A percentile compares a stretch with the other conserved stretches of the same genome.
These are phyloP conservation scores for Ogataea degrootiae DNA, from an alignment of 805 yeast species.

Conservation along the genomic window DNA sequence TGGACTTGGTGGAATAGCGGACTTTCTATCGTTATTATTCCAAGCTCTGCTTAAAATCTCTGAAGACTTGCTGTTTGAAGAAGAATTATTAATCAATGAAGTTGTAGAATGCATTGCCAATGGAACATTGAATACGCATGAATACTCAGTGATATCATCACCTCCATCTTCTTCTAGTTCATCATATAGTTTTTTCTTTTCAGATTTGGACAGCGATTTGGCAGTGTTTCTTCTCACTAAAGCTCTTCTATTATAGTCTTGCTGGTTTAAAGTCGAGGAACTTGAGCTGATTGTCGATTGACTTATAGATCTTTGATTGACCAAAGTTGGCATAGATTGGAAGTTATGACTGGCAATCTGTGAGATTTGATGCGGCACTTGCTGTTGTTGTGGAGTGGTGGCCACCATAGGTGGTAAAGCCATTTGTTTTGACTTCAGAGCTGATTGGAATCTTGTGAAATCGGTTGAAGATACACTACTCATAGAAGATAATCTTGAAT, in stretches of 20 bases:
- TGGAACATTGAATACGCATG: constrained; percentile 50
- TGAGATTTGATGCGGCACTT: not conserved
- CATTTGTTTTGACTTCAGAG: constrained; percentile 1
- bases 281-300: constrained; percentile 6
- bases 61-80: constrained; percentile 10
- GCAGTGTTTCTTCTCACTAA: constrained; percentile 5
- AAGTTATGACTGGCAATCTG: constrained; percentile 5
- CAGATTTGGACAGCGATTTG: constrained; percentile 19
- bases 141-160: constrained; percentile 35
- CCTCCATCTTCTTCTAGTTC: constrained; percentile 31
- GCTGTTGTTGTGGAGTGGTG: not conserved
- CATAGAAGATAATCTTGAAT: constrained; percentile 22
- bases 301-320: constrained; percentile 6
- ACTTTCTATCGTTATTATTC: constrained; percentile 14
- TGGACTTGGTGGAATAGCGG: constrained; percentile 43
- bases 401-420: not conserved
- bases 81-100: constrained; percentile 22
- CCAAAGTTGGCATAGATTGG: constrained; percentile 15
- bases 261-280: constrained; percentile 6
- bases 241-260: constrained; percentile 2
- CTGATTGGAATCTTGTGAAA: constrained; percentile 5
- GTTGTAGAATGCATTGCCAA: constrained; percentile 35
- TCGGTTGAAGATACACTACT: constrained; percentile 21
- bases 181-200: constrained; percentile 27
- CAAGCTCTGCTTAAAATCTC: constrained; percentile 24